These are phyloP conservation scores for Fonsecaea erecta DNA, from an alignment of 2,329 filamentous ascomycete genomes.

Conservation along the genomic window DNA sequence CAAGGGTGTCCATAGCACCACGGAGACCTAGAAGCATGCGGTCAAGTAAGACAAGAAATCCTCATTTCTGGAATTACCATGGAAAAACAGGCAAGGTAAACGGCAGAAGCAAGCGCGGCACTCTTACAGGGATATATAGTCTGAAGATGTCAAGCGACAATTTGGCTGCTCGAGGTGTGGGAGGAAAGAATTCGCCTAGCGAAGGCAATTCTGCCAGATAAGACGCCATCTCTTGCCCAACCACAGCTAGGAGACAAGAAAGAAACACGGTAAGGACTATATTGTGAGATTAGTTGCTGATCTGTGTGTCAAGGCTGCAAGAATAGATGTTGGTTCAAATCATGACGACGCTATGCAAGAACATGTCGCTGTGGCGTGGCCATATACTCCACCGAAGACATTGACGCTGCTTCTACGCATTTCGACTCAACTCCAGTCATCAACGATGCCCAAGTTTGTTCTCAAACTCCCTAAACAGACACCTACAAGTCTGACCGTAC, in stretches of 20 bases:
- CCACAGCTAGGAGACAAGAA: neutral
- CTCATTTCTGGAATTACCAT: neutral
- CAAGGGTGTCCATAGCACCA: slow-evolving; percentile 56
- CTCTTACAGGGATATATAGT: slow-evolving; percentile 41
- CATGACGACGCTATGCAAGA: neutral
- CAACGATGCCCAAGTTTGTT: neutral
- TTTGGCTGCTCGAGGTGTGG: slow-evolving; percentile 47
- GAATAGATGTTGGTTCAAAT: neutral
- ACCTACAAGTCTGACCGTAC: neutral
- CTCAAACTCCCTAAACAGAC: neutral
- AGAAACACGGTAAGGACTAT: neutral
- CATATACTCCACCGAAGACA: neutral
- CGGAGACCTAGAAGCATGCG: slow-evolving; percentile 69
- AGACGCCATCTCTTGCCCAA: slow-evolving; percentile 30
- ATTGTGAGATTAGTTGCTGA: neutral
- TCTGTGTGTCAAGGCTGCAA: neutral
- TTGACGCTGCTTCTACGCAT: neutral
- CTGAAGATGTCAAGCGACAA: slow-evolving; percentile 47
- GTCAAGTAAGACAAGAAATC: slow-evolving; percentile 58
- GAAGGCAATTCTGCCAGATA: slow-evolving; percentile 39
- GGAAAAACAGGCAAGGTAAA: neutral
- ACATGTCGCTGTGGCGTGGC: neutral
- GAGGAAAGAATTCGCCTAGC: slow-evolving; percentile 43
- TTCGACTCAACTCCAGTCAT: neutral
- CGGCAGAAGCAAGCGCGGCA: neutral